phyloP scores from a whole-genome alignment of 2,329 filamentous ascomycete genomes.

The Aureobasidium musti region DNA sequence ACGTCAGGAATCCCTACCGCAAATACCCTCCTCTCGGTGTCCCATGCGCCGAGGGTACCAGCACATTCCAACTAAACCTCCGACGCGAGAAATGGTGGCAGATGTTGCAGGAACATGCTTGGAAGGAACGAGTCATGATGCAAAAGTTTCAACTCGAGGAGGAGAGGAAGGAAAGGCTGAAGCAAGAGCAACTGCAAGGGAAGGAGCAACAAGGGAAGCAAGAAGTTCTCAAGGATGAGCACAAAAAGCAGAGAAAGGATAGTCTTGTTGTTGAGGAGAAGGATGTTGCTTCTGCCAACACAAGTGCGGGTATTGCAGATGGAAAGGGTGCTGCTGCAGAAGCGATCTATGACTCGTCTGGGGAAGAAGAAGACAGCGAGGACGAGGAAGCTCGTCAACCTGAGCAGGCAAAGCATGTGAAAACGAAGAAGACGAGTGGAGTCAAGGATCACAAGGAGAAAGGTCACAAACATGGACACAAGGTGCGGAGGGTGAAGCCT shows the following conservation, averaged over 20 bases:
- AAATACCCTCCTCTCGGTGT: conserved; percentile 15
- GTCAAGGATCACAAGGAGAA: not conserved
- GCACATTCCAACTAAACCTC: not conserved
- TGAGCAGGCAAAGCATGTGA: not conserved
- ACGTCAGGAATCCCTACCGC: not conserved
- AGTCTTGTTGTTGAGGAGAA: not conserved
- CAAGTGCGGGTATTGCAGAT: not conserved
- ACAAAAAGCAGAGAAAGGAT: not conserved
- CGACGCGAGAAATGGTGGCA: conserved; percentile 12
- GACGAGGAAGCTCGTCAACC: not conserved
- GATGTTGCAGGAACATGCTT: conserved; percentile 8
- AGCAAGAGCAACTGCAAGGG: not conserved
- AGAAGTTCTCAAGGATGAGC: not conserved
- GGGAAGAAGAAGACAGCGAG: not conserved
- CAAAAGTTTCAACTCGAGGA: not conserved
- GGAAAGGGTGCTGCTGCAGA: not conserved
- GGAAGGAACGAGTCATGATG: conserved; percentile 6
- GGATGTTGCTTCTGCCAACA: not conserved
- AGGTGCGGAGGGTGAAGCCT: not conserved
- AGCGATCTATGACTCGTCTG: not conserved
- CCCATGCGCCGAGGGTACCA: not conserved
- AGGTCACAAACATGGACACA: not conserved
- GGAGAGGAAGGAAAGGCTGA: not conserved
- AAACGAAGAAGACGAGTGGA: not conserved
- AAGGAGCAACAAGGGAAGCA: not conserved